These are phyloP conservation scores for Talaromyces liani DNA, from an alignment of 495 filamentous ascomycete genomes.

Conservation along the genomic window DNA sequence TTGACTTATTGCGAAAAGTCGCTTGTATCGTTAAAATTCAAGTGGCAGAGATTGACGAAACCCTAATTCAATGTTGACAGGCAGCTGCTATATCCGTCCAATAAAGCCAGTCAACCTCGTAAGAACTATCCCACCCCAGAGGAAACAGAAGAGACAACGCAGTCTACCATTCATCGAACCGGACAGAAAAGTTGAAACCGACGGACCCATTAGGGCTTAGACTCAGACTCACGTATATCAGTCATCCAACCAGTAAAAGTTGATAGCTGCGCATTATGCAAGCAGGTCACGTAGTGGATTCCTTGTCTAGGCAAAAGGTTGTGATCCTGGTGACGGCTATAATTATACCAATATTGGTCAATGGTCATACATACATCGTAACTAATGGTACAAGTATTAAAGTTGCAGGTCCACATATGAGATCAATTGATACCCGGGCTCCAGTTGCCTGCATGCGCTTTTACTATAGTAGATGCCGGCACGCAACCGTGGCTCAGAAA, in stretches of 20 bases:
- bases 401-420: not conserved
- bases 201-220: not conserved
- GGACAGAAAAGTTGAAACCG: not conserved
- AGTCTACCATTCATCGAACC: not conserved
- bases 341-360: not conserved
- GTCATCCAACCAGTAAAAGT: not conserved
- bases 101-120: not conserved
- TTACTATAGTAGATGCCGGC: not conserved
- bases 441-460: not conserved
- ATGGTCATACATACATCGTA: not conserved
- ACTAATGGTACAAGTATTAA: not conserved
- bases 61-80: not conserved
- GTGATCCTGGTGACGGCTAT: not conserved
- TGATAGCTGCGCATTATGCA: not conserved
- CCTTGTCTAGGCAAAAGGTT: not conserved
- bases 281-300: not conserved
- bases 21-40: not conserved
- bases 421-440: constrained; percentile 2
- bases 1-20: not conserved
- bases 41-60: not conserved
- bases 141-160: not conserved
- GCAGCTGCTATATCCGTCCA: not conserved
- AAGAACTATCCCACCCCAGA: not conserved
- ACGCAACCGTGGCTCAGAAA: not conserved
- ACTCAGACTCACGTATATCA: not conserved